Base-by-base conservation (phyloP, 1,139 yeast species). In the Hemisphaericaspora xylofermentans region DNA sequence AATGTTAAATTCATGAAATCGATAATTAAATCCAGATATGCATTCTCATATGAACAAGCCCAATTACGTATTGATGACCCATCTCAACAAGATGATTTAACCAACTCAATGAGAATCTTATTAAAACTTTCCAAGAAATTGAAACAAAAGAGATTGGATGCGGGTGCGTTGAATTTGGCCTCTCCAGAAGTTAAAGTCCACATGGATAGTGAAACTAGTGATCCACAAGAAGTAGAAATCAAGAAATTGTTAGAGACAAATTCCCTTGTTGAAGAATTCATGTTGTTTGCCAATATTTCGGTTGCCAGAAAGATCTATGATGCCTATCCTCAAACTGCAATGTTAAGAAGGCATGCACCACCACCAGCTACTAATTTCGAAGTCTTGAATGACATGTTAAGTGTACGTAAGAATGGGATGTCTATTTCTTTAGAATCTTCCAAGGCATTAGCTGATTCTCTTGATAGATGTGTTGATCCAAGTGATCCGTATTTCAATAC, bases 141-240 rank as follows among this genome's bases (percentile, higher is more conserved):
- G 56, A 89, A 88, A 61, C 89, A 88, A 60, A 80, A 81, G 56
- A 78, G 99, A 63, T 66, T 89, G 52, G 94, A 85, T 55, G 95
- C 95, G 2, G 99, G 99, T 67, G 99, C 99, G 0, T 76, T 94
- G 58, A 94, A 94, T 60, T 73, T 94, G 52, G 97, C 98, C 0
- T 88, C 97, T 3, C 99, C 99, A 0, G 99, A 94, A 63, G 98
- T 94, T 37, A 91, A 91, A 63, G 96, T 94, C 31, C 94, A 91
- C 53, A 86, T 91, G 82, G 99, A 94, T 55, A 84, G 93, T 58
- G 99, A 94, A 65, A 91, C 98, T 2, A 84, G 95, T 2, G 98
- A 94, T 59, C 98, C 98, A 1, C 87, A 87, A 47, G 96, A 89
- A 57, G 97, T 94, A 39, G 98, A 93, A 62, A 83, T 93, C 51